phyloP scores from a whole-genome alignment of 495 filamentous ascomycete species.

The Podospora australis region DNA sequence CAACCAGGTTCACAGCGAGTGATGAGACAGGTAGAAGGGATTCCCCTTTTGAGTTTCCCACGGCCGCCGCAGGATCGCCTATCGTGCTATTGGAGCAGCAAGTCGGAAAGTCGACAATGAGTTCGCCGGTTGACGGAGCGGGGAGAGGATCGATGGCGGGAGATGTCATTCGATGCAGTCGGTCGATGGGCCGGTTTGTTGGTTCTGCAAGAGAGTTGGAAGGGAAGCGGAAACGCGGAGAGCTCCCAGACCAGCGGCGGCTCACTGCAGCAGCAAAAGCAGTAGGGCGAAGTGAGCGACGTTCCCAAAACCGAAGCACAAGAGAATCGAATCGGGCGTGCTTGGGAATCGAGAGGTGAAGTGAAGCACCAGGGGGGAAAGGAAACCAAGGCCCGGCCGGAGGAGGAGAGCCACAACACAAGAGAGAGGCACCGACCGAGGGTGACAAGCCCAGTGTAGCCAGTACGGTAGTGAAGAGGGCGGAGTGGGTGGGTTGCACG shows the following conservation, averaged over 20 bases:
- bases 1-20: no score
- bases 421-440: conserved; percentile 1
- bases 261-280: neutral
- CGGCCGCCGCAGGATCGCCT: no score
- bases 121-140: neutral
- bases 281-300: conserved; percentile 3
- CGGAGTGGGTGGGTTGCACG: conserved; percentile 15
- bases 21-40: no score
- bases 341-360: neutral
- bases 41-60: no score
- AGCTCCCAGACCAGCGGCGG: neutral
- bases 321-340: neutral
- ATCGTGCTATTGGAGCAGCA: no score
- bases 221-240: neutral
- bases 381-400: neutral
- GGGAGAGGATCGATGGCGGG: neutral
- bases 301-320: neutral
- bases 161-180: neutral
- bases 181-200: conserved; percentile 3
- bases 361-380: neutral
- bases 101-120: no score
- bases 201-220: neutral
- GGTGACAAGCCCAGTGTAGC: conserved; percentile 5
- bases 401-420: neutral
- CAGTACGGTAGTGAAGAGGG: conserved; percentile 7